These are phyloP conservation scores for Neofusicoccum sp. DNA, from an alignment of 2,329 filamentous ascomycete genomes.

Conservation along the genomic window DNA sequence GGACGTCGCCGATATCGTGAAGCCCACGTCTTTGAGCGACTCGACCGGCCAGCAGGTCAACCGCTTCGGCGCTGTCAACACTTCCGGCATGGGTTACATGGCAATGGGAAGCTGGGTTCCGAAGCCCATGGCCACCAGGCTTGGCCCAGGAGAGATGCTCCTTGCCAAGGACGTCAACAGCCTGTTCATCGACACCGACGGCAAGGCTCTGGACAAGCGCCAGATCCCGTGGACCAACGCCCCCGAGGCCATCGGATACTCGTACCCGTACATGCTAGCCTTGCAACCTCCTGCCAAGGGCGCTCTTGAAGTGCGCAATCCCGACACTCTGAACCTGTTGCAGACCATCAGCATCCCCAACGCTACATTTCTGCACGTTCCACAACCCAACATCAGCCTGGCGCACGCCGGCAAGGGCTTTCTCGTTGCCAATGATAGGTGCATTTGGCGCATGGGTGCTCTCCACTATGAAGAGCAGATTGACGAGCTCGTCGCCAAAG, in stretches of 20 bases:
- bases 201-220: constrained; percentile 75
- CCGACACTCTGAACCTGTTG: constrained; percentile 83
- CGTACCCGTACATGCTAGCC: constrained; percentile 90
- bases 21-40: constrained; percentile 69
- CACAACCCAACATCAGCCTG: constrained; percentile 88
- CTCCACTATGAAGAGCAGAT: constrained; percentile 90
- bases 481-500: constrained; percentile 71
- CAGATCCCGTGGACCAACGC: constrained; percentile 91
- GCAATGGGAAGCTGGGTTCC: constrained; percentile 89
- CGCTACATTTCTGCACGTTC: constrained; percentile 83
- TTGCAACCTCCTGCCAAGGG: constrained; percentile 82
- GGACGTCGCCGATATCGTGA: constrained; percentile 73
- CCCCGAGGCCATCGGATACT: constrained; percentile 90
- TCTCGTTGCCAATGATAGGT: constrained; percentile 84
- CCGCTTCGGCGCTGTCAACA: constrained; percentile 78
- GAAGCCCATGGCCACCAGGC: constrained; percentile 79
- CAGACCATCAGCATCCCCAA: constrained; percentile 81
- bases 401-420: constrained; percentile 96
- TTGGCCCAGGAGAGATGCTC: constrained; percentile 80
- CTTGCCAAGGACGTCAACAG: constrained; percentile 98
- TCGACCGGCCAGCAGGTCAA: constrained; percentile 63
- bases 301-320: constrained; percentile 84
- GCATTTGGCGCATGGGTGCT: constrained; percentile 94
- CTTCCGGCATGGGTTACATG: constrained; percentile 93
- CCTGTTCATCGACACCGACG: constrained; percentile 81